phyloP scores from a whole-genome alignment of 331 rosid species.

The Malus hybrid region DNA sequence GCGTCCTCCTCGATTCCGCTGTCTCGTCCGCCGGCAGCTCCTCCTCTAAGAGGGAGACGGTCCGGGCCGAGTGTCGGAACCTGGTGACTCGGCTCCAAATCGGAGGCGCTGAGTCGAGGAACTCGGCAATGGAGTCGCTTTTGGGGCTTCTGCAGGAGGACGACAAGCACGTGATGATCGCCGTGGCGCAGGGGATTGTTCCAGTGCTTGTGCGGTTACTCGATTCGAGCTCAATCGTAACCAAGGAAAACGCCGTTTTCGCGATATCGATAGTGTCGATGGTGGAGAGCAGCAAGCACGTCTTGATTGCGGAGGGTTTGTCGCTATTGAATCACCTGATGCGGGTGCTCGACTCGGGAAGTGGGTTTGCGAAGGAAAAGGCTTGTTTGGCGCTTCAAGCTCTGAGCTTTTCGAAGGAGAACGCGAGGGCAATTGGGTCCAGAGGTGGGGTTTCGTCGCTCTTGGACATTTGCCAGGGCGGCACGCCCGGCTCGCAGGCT shows the following conservation, averaged over 20 bases:
- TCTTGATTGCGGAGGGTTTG: constrained; percentile 66
- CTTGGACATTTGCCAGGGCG: constrained; percentile 76
- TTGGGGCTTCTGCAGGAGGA: constrained; percentile 44
- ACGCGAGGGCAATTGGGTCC: constrained; percentile 76
- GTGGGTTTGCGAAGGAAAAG: constrained; percentile 68
- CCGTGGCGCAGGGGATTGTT: constrained; percentile 84
- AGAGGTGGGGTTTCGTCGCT: constrained; percentile 85
- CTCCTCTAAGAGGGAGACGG: constrained; percentile 44
- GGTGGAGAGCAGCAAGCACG: constrained; percentile 56
- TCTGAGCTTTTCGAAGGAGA: constrained; percentile 57
- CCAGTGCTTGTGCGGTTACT: constrained; percentile 67
- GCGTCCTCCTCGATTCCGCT: constrained; percentile 44
- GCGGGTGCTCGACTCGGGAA: constrained; percentile 74
- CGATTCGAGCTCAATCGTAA: constrained; percentile 51
- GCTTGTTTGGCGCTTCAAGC: constrained; percentile 74
- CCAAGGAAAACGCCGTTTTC: constrained; percentile 64
- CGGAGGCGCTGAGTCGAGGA: constrained; percentile 53
- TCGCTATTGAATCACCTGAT: constrained; percentile 63
- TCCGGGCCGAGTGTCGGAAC: constrained; percentile 54
- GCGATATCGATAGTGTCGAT: constrained; percentile 68
- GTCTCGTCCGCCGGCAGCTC: constrained; percentile 12
- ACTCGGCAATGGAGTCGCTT: constrained; percentile 54
- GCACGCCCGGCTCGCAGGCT: constrained; percentile 86
- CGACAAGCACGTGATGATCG: constrained; percentile 80
- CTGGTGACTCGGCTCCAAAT: constrained; percentile 76